These are phyloP conservation scores for Podila epigama DNA, from an alignment of 192 early-diverging fungal genomes.

Conservation along the genomic window DNA sequence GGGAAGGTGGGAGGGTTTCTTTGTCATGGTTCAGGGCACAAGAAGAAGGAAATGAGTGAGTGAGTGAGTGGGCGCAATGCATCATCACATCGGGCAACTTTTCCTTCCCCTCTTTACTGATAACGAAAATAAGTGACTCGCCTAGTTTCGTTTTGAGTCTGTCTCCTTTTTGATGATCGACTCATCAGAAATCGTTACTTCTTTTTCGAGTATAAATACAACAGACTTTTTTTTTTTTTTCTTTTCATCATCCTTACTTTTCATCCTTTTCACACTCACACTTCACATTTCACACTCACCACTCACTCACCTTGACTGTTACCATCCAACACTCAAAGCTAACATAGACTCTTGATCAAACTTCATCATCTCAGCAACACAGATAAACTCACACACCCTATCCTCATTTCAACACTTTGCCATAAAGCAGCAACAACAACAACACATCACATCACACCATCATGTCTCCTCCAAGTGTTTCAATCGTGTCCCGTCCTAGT, in stretches of 20 bases:
- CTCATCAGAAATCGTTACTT: too few species aligned
- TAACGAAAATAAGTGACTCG: slow-evolving; percentile 1
- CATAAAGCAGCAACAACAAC: background rate
- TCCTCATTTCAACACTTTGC: background rate
- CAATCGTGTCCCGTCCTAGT: slow-evolving; percentile 12
- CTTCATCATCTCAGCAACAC: background rate
- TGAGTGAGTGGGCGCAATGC: too few species aligned
- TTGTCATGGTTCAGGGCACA: too few species aligned
- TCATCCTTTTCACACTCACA: too few species aligned
- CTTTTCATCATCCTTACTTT: background rate
- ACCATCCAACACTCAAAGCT: background rate
- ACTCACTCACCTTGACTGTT: too few species aligned
- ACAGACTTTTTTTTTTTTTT: background rate
- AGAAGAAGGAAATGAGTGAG: too few species aligned
- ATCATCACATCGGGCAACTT: too few species aligned
- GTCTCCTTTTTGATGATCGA: background rate
- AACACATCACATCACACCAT: background rate
- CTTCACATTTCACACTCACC: too few species aligned
- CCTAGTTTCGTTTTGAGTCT: background rate
- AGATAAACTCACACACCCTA: too few species aligned
- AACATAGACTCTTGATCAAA: background rate
- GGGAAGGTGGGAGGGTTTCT: too few species aligned
- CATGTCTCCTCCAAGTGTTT: slow-evolving; percentile 2
- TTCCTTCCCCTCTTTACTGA: too few species aligned
- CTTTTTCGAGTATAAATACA: background rate